Base-by-base conservation (phyloP, 768 basidiomycete genomes). In the Pulveroboletus sp. region DNA sequence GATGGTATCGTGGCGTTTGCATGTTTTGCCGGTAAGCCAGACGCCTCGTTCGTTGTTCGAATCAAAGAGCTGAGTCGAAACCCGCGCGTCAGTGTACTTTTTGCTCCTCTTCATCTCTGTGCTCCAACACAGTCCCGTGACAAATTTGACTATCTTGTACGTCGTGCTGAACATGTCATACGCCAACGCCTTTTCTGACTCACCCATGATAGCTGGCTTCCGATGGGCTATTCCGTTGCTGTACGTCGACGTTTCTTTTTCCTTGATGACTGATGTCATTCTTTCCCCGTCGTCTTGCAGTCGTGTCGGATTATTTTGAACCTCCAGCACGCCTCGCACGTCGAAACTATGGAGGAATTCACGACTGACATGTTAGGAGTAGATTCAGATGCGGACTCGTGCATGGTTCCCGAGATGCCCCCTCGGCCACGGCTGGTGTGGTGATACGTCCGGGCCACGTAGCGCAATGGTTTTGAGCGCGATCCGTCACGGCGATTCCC, bases 221-320 rank as follows among this genome's bases (percentile, higher is more conserved):
- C 63, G 3, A 40, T 53, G 46, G 29, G 49, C 5, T 36, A 31
- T 23, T 62, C 53, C 11, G 14, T 65, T 20, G 51, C 53, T 3
- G 62, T 63, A 34, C 19, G 63, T 57, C 2, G 22, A n/a, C n/a
- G n/a, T n/a, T 14, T 11, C 16, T 16, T 35, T 24, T 41, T 38
- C 17, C 8, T 22, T 6, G 5, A 7, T 23, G 16, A 23, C 17
- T 47, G 38, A 45, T 20, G 1, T 12, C 14, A 20, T 31, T 6
- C 7, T 27, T 7, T 22, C 20, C 30, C 19, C 14, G 19, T 34
- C 3, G n/a, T 24, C 26, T 11, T 7, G 13, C 6, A 63, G 62
- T 54, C 49, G 2, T 49, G 37, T 39, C 57, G 53, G 17, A 14
- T 62, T 16, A 49, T 64, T 24, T 26, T 63, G 35, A 63, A 63